Evolutionary conservation across 2,329 filamentous ascomycete genomes (phyloP).

Genomic region (Fusarium mundagurra): DNA sequence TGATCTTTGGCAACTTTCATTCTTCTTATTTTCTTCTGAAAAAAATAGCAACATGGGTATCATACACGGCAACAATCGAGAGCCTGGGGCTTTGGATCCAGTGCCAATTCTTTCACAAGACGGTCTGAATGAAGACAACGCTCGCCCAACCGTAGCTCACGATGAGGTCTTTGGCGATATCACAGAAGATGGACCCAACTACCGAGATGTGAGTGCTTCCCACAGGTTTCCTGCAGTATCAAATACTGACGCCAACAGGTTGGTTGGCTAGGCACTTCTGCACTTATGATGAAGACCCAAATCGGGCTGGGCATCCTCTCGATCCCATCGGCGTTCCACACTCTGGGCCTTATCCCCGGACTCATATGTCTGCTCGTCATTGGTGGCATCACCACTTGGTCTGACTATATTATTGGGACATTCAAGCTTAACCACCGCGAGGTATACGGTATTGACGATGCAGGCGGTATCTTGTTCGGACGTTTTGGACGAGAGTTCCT

Average conservation of each 20-base stretch:
- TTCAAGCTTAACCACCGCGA: slow-evolving; percentile 62
- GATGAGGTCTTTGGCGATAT: slow-evolving; percentile 47
- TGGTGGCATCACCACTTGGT: slow-evolving; percentile 59
- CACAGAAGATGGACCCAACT: slow-evolving; percentile 44
- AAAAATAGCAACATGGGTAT: not conserved
- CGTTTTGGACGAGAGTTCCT: slow-evolving; percentile 56
- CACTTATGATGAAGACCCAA: slow-evolving; percentile 60
- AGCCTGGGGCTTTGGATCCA: not conserved
- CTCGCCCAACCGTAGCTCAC: slow-evolving; percentile 13
- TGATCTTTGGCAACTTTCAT: not conserved
- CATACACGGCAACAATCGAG: not conserved
- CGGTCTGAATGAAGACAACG: not conserved
- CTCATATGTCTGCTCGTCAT: slow-evolving; percentile 55
- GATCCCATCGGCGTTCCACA: slow-evolving; percentile 57
- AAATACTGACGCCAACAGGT: slow-evolving; percentile 42
- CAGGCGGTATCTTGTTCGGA: slow-evolving; percentile 60
- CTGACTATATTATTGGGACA: slow-evolving; percentile 57
- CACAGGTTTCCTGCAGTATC: not conserved
- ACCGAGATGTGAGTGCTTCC: slow-evolving; percentile 40
- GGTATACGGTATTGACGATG: slow-evolving; percentile 65
- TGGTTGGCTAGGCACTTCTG: slow-evolving; percentile 55
- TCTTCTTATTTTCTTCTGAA: not conserved
- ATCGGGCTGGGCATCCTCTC: slow-evolving; percentile 59
- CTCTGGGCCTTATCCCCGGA: slow-evolving; percentile 58
- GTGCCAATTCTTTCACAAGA: not conserved